A percentile compares a stretch with the other conserved stretches of the same genome.
phyloP scores from a whole-genome alignment of 495 filamentous ascomycete species.

The Corynascus novoguineensis region DNA sequence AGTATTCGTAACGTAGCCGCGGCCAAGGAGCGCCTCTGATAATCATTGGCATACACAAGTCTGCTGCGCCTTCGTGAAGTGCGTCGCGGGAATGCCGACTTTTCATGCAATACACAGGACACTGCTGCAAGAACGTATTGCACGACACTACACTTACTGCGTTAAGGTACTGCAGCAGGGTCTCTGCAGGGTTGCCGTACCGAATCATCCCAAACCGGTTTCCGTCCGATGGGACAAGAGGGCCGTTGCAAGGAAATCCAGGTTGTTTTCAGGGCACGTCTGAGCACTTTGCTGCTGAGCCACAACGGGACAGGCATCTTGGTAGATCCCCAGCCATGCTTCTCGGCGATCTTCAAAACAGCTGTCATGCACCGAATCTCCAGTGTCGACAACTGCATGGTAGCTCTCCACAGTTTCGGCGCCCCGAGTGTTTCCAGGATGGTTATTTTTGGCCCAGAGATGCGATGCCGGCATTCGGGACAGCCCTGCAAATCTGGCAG shows the following conservation, averaged over 20 bases:
- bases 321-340: not conserved
- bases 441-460: constrained; percentile 7
- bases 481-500: not conserved
- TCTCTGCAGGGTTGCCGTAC: too few relatives aligned
- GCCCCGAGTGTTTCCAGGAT: not conserved
- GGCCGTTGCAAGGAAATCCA: not conserved
- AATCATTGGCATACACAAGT: too few relatives aligned
- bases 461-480: not conserved
- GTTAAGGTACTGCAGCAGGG: too few relatives aligned
- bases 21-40: too few relatives aligned
- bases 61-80: too few relatives aligned
- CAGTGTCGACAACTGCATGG: not conserved
- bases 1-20: too few relatives aligned
- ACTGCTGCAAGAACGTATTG: too few relatives aligned
- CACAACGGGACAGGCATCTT: not conserved
- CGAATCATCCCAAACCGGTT: not conserved
- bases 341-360: not conserved
- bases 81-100: too few relatives aligned
- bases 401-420: not conserved
- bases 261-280: not conserved
- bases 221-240: not conserved
- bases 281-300: too few relatives aligned
- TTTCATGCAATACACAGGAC: too few relatives aligned
- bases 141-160: too few relatives aligned
- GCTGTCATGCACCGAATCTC: not conserved